phyloP scores from a whole-genome alignment of 1,284 basidiomycete genomes.

The Sanghuangporus sanghuang region DNA sequence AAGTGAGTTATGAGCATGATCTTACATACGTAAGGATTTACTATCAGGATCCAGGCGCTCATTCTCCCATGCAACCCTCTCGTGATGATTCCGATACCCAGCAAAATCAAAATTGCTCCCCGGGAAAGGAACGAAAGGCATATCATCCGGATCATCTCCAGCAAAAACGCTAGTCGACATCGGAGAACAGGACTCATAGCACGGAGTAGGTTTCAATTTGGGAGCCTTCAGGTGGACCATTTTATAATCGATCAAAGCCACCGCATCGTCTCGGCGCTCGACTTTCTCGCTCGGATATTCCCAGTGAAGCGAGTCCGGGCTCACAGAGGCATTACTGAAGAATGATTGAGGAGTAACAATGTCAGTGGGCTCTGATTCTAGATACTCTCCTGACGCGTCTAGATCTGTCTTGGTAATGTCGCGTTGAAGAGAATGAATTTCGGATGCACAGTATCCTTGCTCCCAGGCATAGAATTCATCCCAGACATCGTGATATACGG shows the following conservation, averaged over 20 bases:
- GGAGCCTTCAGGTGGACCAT: slow-evolving; percentile 18
- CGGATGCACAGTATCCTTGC: slow-evolving; percentile 4
- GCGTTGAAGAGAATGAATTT: neutral
- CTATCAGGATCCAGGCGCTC: slow-evolving; percentile 40
- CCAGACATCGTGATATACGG: slow-evolving; percentile 19
- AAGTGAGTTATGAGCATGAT: slow-evolving; percentile 10
- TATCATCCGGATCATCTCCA: slow-evolving; percentile 50
- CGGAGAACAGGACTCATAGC: slow-evolving; percentile 51
- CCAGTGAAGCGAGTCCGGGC: neutral
- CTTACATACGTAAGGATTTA: slow-evolving; percentile 28
- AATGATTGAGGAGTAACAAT: neutral
- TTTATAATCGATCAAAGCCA: neutral
- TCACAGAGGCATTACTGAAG: neutral
- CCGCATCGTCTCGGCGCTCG: neutral
- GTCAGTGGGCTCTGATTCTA: neutral
- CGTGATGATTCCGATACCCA: slow-evolving; percentile 38
- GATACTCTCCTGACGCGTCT: neutral
- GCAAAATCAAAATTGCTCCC: slow-evolving; percentile 41
- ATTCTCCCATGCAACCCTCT: slow-evolving; percentile 43
- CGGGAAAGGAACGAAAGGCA: slow-evolving; percentile 54
- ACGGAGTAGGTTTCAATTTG: slow-evolving; percentile 29
- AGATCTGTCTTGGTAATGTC: neutral
- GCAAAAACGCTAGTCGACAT: slow-evolving; percentile 38
- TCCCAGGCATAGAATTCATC: slow-evolving; percentile 21
- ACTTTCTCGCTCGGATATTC: neutral